A percentile compares a stretch with the other conserved stretches of the same genome.
These are phyloP conservation scores for Carex arenaria DNA, from an alignment of 202 grass and related monocot species.

Conservation along the genomic window DNA sequence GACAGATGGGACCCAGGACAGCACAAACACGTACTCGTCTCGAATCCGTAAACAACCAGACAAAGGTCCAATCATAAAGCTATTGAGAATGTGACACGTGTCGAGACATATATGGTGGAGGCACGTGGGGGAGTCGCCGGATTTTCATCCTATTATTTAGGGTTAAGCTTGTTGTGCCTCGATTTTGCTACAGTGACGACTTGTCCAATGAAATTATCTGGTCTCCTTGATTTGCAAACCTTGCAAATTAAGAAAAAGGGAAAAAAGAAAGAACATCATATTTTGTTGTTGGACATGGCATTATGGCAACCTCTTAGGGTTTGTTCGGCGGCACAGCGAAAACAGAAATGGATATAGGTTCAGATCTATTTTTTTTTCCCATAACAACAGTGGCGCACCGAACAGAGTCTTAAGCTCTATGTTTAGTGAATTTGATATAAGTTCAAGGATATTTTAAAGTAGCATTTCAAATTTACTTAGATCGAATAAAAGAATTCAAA, in stretches of 20 bases:
- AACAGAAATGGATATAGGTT: too few relatives aligned
- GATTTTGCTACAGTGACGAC: not conserved
- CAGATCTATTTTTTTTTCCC: too few relatives aligned
- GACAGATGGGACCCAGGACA: not conserved
- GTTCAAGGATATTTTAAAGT: too few relatives aligned
- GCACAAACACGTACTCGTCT: not conserved
- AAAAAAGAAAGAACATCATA: not conserved
- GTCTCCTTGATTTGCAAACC: not conserved
- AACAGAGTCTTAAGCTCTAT: too few relatives aligned
- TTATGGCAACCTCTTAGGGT: too few relatives aligned
- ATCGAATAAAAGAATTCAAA: too few relatives aligned
- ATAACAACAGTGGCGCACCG: too few relatives aligned
- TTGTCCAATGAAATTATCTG: not conserved
- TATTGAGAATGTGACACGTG: not conserved
- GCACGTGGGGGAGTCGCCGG: not conserved
- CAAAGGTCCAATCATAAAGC: too few relatives aligned
- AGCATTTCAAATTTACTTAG: too few relatives aligned
- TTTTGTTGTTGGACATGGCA: not conserved
- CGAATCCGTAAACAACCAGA: not conserved
- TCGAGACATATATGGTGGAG: not conserved
- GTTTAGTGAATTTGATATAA: too few relatives aligned
- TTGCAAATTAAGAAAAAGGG: not conserved
- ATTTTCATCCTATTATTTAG: not conserved
- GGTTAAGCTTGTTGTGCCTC: not conserved
- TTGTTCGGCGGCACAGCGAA: too few relatives aligned